A percentile compares a stretch with the other conserved stretches of the same genome.
phyloP scores from a whole-genome alignment of 495 filamentous ascomycete genomes.

The Podospora sp. region DNA sequence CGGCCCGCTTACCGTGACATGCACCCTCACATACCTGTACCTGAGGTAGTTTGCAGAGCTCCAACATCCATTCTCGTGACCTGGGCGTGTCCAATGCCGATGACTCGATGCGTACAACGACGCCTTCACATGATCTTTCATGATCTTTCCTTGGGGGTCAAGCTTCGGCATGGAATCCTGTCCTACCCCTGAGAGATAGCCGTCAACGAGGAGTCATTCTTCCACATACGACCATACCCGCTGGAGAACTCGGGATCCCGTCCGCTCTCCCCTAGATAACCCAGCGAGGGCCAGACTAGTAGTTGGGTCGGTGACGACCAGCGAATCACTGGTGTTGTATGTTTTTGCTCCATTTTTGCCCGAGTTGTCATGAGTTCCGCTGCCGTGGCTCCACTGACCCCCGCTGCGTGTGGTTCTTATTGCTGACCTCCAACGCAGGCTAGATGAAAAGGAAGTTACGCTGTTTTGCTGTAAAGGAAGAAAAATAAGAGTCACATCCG shows the following conservation, averaged over 20 bases:
- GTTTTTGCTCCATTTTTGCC: neutral
- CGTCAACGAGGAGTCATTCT: neutral
- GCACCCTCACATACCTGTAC: too few relatives aligned
- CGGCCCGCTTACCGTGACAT: too few relatives aligned
- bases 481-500: too few relatives aligned
- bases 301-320: conserved; percentile 44
- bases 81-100: too few relatives aligned
- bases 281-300: conserved; percentile 41
- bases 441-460: neutral
- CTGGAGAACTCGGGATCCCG: conserved; percentile 52
- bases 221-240: conserved; percentile 49
- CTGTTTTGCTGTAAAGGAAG: too few relatives aligned
- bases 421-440: neutral
- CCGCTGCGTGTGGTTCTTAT: neutral
- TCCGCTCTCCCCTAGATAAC: conserved; percentile 54
- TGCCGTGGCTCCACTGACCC: neutral
- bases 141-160: too few relatives aligned
- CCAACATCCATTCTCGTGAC: too few relatives aligned
- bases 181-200: neutral
- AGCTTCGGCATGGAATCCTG: neutral
- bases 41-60: too few relatives aligned
- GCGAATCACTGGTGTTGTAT: conserved; percentile 32
- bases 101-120: too few relatives aligned
- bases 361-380: neutral
- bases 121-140: too few relatives aligned